phyloP scores from a whole-genome alignment of 2,329 filamentous ascomycete species.

The Curvularia sp. region DNA sequence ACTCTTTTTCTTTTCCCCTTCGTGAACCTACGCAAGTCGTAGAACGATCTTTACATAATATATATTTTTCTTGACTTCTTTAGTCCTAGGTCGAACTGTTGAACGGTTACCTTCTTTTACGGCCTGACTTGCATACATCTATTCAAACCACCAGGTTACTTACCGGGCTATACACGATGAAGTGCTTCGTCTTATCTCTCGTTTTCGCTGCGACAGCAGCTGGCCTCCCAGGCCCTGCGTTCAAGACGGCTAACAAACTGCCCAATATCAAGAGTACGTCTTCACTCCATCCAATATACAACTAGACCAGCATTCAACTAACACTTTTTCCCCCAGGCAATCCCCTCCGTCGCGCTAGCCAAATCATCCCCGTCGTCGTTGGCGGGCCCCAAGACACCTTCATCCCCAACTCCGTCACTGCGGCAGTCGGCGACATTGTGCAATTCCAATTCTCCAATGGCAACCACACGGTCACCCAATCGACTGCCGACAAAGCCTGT shows the following conservation, averaged over 20 bases:
- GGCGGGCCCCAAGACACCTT: constrained; percentile 42
- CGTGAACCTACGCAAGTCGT: constrained; percentile 27
- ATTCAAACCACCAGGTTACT: not conserved
- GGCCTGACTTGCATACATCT: constrained; percentile 5
- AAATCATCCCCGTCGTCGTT: constrained; percentile 41
- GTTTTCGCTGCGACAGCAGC: constrained; percentile 20
- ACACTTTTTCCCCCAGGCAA: constrained; percentile 18
- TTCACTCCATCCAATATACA: not conserved
- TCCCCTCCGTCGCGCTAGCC: constrained; percentile 31
- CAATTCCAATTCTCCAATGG: constrained; percentile 45
- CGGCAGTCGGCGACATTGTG: constrained; percentile 39
- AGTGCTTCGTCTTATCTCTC: constrained; percentile 20
- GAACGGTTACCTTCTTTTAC: constrained; percentile 27
- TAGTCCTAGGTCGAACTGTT: constrained; percentile 25
- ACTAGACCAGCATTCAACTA: not conserved
- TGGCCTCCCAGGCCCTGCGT: constrained; percentile 24
- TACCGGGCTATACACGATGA: constrained; percentile 22
- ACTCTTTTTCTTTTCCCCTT: constrained; percentile 20
- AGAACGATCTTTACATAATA: constrained; percentile 35
- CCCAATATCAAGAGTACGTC: constrained; percentile 12
- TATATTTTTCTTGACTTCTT: constrained; percentile 1
- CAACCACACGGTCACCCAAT: constrained; percentile 44
- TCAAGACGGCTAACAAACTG: constrained; percentile 11
- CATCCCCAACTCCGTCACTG: constrained; percentile 36
- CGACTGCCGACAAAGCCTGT: constrained; percentile 34